Base-by-base conservation (phyloP, 371 early-diverging fungal genomes). In the Mortierella sp. region DNA sequence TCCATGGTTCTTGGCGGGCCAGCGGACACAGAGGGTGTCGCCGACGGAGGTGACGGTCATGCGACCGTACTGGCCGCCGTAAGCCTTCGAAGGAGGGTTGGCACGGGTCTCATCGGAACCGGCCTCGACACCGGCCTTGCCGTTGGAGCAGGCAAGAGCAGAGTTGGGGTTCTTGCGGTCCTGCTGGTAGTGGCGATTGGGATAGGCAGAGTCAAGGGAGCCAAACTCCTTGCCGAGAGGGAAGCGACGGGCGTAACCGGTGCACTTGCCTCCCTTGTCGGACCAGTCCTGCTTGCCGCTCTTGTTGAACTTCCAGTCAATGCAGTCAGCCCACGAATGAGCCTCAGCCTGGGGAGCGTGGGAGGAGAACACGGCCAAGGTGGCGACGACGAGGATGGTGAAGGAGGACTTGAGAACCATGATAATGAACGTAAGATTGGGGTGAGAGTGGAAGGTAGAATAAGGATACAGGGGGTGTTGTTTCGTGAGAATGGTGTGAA, bases 1-100 rank as follows among this genome's bases (percentile, higher is more conserved):
- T 1, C 78, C 80, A 52, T 83, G 84, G 75, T 77, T 83, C 80
- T 83, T 83, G 76, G 84, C 77, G 34, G 84, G 84, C 84, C 84
- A 83, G 72, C 84, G 80, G 80, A 80, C 77, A 31, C 84, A 83
- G 70, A 84, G 84, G 63, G 80, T 79, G 31, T 80, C 72, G 65
- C 84, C 84, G 48, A 77, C 80, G 1, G 34, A 55, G 72, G 84
- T 74, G 48, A 77, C 78, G 72, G 84, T 83, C 84, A 83, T 83
- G 19, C 38, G 48, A 34, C 84, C 84, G 38, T 48, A 77, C 72
- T 80, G 77, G 75, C 78, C 78, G 13, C 77, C 83, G 34, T 83
- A 83, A 45, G 83, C 83, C 50, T 55, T 54, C 26, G 70, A 60
- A 13, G 45, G 45, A 14, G 76, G 76, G 57, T 74, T 80, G 45